Base-by-base conservation (phyloP, 441 rosid species). In the Pelargonium fulgidum region DNA sequence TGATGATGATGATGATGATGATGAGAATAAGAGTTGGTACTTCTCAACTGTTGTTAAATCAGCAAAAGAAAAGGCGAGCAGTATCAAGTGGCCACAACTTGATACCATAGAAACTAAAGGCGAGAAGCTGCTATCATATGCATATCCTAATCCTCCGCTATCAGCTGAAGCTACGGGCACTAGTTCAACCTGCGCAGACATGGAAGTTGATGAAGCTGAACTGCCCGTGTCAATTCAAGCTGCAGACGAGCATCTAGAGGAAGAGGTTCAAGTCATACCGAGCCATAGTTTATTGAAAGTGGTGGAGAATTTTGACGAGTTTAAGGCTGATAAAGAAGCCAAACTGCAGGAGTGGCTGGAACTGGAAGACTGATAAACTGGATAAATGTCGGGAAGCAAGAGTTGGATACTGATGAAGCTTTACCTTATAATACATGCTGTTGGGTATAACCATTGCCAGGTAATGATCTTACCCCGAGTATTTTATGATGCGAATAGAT, bases 301-400 rank as follows among this genome's bases (percentile, higher is more conserved):
- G 65, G 64, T 75, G 0, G 89, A 79, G 75, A 81, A 81, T 68
- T 90, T 62, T 19, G 87, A 87, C 22, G 80, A 84, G 71, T 93
- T 91, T 69, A 93, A 81, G 84, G 91, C 90, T 13, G 84, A 83
- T 71, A 88, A 88, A 81, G 92, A 84, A 81, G 91, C 92, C 62
- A 85, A 89, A 75, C 81, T 93, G 45, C 84, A 89, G 77, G 91
- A 88, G 75, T 93, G 99, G 99, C 79, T 93, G 76, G 86, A 81
- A 76, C 33, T 26, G 33, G 33, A 26, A 26, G 33, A 26, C 33
- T 26, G 33, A 26, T 26, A 26, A 26, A 26, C 33, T 26, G 88
- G 73, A 65, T 17, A 10, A 58, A 58, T 14, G 2, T 8, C 7
- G 29, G 63, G 63, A 17, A 17, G 63, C 24, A 22, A 17, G 63